Conservation (phyloP, 2,329 filamentous ascomycete species). For the Periconia sp. region DNA sequence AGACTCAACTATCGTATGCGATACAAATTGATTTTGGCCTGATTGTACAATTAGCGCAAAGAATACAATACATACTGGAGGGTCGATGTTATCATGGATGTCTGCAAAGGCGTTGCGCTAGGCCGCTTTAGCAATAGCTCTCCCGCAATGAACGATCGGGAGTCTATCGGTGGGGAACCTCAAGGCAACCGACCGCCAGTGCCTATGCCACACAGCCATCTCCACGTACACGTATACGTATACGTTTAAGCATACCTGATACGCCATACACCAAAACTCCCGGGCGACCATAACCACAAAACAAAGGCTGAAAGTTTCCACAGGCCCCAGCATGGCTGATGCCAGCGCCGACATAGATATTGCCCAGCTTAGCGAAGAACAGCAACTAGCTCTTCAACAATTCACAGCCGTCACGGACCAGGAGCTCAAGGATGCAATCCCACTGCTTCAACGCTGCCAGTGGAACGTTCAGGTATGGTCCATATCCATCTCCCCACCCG, state of each 20-base stretch:
- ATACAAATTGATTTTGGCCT: no score
- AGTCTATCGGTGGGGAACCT: not conserved
- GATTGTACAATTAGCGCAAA: no score
- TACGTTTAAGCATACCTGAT: not conserved
- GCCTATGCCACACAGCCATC: not conserved
- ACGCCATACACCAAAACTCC: not conserved
- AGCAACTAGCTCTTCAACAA: constrained; percentile 84
- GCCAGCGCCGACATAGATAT: constrained; percentile 55
- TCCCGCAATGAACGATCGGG: no score
- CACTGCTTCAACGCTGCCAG: constrained; percentile 80
- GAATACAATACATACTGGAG: no score
- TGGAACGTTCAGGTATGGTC: constrained; percentile 84
- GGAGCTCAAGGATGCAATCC: constrained; percentile 72
- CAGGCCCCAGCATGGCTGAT: constrained; percentile 37
- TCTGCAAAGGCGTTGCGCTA: no score
- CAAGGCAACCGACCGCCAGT: not conserved
- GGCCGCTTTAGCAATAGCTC: no score
- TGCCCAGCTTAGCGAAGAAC: constrained; percentile 70
- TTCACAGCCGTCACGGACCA: constrained; percentile 88
- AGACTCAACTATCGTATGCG: no score
- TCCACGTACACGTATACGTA: not conserved
- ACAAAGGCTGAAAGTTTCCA: not conserved
- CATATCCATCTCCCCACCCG: constrained; percentile 9
- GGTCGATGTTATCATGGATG: no score
- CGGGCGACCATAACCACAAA: not conserved